A percentile compares a stretch with the other conserved stretches of the same genome.
These are phyloP conservation scores for Suhomyces taliae DNA, from an alignment of 1,139 yeast genomes.

Conservation along the genomic window DNA sequence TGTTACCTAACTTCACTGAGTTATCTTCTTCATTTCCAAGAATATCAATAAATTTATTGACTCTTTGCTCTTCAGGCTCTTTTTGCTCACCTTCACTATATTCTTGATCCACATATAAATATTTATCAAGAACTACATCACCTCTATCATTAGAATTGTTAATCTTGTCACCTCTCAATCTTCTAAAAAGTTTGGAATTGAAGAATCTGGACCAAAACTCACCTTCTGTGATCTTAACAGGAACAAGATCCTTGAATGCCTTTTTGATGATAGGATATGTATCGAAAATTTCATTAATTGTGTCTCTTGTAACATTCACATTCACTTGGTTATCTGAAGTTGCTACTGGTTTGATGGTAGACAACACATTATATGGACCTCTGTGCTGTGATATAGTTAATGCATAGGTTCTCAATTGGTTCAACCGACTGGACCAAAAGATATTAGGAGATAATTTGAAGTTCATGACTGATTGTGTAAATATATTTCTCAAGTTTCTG, in stretches of 20 bases:
- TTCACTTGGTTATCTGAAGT: conserved; percentile 88
- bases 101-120: conserved; percentile 59
- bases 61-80: conserved; percentile 18
- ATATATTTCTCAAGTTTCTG: conserved; percentile 67
- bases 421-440: conserved; percentile 86
- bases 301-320: conserved; percentile 88
- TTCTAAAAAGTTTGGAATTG: conserved; percentile 81
- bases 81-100: conserved; percentile 33
- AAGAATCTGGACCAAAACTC: conserved; percentile 98
- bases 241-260: conserved; percentile 89
- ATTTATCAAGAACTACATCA: conserved; percentile 82
- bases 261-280: conserved; percentile 91
- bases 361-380: conserved; percentile 92
- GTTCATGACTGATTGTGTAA: conserved; percentile 85
- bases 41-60: conserved; percentile 67
- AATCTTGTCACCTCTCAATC: conserved; percentile 85
- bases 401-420: conserved; percentile 81
- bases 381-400: conserved; percentile 78
- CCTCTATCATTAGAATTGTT: conserved; percentile 71
- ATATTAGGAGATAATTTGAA: conserved; percentile 75
- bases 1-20: conserved; percentile 72
- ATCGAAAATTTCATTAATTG: conserved; percentile 84
- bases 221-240: conserved; percentile 74
- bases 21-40: conserved; percentile 82
- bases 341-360: conserved; percentile 91